Conservation (phyloP, 139 green algal genomes). For the Ettlia oleoabundans region DNA sequence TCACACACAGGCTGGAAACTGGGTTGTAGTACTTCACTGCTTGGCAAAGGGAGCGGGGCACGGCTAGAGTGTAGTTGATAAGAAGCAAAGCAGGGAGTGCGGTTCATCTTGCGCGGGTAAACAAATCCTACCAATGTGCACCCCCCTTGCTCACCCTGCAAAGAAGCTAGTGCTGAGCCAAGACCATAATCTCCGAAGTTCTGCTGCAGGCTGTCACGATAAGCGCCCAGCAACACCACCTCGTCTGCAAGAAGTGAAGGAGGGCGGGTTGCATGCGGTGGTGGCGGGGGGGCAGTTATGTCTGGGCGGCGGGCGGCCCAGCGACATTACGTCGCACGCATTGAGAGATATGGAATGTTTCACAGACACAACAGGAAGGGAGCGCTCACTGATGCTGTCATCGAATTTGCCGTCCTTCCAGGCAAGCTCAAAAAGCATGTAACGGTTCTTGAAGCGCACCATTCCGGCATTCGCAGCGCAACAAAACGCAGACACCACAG, state of each 20-base stretch:
- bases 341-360: too few species aligned
- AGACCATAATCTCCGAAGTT: slow-evolving; percentile 57
- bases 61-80: background rate
- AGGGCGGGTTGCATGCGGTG: too few species aligned
- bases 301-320: background rate
- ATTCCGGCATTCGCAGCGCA: slow-evolving; percentile 15
- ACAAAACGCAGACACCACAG: too few species aligned
- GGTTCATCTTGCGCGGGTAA: too few species aligned
- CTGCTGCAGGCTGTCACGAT: slow-evolving; percentile 46
- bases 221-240: slow-evolving; percentile 16
- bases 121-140: background rate
- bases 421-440: slow-evolving; percentile 48
- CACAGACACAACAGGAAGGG: too few species aligned
- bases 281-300: too few species aligned
- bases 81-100: background rate
- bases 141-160: slow-evolving; percentile 28
- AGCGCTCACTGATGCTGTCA: slow-evolving; percentile 37
- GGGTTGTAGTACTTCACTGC: slow-evolving; percentile 63
- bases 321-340: background rate
- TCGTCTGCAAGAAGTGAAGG: too few species aligned
- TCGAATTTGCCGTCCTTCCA: slow-evolving; percentile 59
- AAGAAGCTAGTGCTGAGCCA: slow-evolving; percentile 32
- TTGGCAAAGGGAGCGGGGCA: background rate
- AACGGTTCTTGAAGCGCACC: slow-evolving; percentile 61
- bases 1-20: slow-evolving; percentile 39